phyloP scores from a whole-genome alignment of 1,284 basidiomycete genomes.

The Cutaneotrichosporon curvatum region DNA sequence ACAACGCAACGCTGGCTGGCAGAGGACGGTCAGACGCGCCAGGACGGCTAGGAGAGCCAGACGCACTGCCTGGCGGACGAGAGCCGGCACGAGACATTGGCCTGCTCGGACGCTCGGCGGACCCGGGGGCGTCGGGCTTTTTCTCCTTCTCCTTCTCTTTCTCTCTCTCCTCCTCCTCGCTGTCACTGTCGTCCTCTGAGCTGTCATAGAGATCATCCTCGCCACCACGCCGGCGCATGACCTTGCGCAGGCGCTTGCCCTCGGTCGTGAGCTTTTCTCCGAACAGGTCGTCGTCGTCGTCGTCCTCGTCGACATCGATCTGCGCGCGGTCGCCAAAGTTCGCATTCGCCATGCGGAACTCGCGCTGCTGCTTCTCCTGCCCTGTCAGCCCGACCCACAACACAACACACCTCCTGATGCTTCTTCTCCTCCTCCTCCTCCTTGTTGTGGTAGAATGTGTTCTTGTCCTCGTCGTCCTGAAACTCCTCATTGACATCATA shows the following conservation, averaged over 20 bases:
- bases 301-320: constrained; percentile 28
- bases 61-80: constrained; percentile 1
- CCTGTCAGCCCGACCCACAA: not conserved
- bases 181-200: constrained; percentile 14
- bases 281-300: constrained; percentile 32
- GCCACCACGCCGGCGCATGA: constrained; percentile 30
- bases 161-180: constrained; percentile 21
- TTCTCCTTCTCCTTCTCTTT: constrained; percentile 25
- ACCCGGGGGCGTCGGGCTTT: constrained; percentile 17
- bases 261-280: constrained; percentile 29
- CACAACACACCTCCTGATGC: constrained; percentile 27
- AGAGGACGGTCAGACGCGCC: no score
- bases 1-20: constrained; percentile 11
- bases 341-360: constrained; percentile 38
- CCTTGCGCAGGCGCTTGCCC: constrained; percentile 30
- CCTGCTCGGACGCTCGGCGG: constrained; percentile 6
- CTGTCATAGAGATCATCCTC: constrained; percentile 15
- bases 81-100: constrained; percentile 25
- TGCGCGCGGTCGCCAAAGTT: constrained; percentile 40
- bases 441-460: constrained; percentile 39
- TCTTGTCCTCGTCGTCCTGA: constrained; percentile 43
- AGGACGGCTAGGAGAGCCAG: not conserved
- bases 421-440: constrained; percentile 40
- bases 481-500: constrained; percentile 42
- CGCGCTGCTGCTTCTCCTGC: constrained; percentile 35